Evolutionary conservation across 805 yeast species (phyloP), one percentile per base, ranked within the genome.

Genomic region (Candida oleophila): DNA sequence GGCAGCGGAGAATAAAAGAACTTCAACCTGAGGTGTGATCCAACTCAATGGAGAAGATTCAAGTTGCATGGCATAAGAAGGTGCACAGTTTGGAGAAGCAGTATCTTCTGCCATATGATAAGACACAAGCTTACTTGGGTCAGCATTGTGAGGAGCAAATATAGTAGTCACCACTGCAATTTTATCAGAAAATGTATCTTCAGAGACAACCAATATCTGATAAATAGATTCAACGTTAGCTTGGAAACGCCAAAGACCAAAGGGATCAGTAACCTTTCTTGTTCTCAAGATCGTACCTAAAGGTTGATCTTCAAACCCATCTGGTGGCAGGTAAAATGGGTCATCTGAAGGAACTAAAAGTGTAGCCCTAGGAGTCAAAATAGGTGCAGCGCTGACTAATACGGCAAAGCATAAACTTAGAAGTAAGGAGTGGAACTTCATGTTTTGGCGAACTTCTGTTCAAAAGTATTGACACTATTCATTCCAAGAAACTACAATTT

Each of bases 81-180:
- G 55, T 15, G 62, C 53, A 47, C 63, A 60, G 46, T 59, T 45
- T 8, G 40, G 15, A 28, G 41, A 38, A 1, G 59, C 43, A 3
- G 63, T 43, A 45, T 61, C 65, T 41, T 60, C 52, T 2, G 60
- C 59, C 15, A 51, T 42, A 21, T 59, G 64, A 46, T 57, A 59
- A n/a, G 63, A 56, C 7, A 61, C 41, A 25, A 61, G 41, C 42
- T 57, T 57, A 36, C 42, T 22, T 8, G 61, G 55, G 47, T 60
- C 58, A 2, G 62, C 59, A 39, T 60, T 54, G 44, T 49, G 51
- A 9, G 65, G 65, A 32, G 52, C 54, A 22, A 60, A 45, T 18
- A 61, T 28, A 7, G 63, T 58, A 14, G 57, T 45, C 4, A 54
- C 56, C 4, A 53, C 43, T 2, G 52, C 59, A 28, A 32, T 55